Evolutionary conservation across 768 basidiomycete genomes (phyloP).

Genomic region (Cubamyces sp.): DNA sequence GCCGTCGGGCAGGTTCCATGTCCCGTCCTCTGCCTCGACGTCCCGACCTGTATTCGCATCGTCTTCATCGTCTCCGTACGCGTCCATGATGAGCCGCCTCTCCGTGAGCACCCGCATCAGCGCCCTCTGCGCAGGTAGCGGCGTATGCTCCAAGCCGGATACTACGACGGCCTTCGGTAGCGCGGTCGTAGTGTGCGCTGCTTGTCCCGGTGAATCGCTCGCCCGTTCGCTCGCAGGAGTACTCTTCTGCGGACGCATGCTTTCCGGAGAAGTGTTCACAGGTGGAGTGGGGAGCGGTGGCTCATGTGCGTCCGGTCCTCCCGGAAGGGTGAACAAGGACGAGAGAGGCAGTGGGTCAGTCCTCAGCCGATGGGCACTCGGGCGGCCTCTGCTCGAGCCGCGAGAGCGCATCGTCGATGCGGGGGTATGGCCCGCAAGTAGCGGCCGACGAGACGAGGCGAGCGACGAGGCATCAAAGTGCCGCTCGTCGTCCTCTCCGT

Average conservation of each 20-base stretch:
- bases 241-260: constrained; percentile 19
- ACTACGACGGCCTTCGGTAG: constrained; percentile 67
- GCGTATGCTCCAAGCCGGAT: constrained; percentile 70
- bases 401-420: constrained; percentile 31
- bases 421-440: constrained; percentile 20
- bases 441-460: constrained; percentile 31
- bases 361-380: constrained; percentile 16
- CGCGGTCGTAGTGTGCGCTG: constrained; percentile 21
- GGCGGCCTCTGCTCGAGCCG: constrained; percentile 16
- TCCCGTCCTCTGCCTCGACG: constrained; percentile 36
- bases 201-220: not conserved
- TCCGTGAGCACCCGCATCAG: constrained; percentile 57
- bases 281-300: not conserved
- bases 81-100: constrained; percentile 51
- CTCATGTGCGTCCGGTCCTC: constrained; percentile 7
- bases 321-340: constrained; percentile 10
- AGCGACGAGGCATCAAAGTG: constrained; percentile 30
- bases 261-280: constrained; percentile 15
- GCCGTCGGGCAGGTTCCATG: constrained; percentile 63
- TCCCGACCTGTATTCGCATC: constrained; percentile 28
- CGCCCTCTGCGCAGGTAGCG: constrained; percentile 57
- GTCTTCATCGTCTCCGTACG: constrained; percentile 34
- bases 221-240: constrained; percentile 1
- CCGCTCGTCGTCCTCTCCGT: constrained; percentile 27
- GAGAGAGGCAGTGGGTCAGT: constrained; percentile 26